These are phyloP conservation scores for Lipomyces sp. DNA, from an alignment of 805 yeast genomes.

Conservation along the genomic window DNA sequence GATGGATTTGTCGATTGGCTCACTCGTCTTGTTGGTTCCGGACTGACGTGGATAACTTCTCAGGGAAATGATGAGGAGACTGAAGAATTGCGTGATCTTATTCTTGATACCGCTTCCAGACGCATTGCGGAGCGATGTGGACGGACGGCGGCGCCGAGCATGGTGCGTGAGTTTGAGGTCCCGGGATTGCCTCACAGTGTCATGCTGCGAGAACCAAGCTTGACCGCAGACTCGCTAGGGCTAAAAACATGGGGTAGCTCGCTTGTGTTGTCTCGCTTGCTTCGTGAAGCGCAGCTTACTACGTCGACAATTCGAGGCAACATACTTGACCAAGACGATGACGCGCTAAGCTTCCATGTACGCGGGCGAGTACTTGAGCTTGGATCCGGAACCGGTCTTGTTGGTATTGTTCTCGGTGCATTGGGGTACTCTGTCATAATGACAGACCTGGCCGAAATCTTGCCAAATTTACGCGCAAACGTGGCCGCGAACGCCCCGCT, in stretches of 20 bases:
- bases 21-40: slow-evolving; percentile 17
- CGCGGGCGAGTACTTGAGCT: slow-evolving; percentile 50
- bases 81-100: slow-evolving; percentile 30
- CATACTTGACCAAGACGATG: no score
- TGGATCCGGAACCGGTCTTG: slow-evolving; percentile 95
- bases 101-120: slow-evolving; percentile 56
- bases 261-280: slow-evolving; percentile 54
- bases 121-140: slow-evolving; percentile 82
- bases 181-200: slow-evolving; percentile 33
- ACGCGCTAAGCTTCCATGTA: background rate
- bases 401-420: slow-evolving; percentile 65
- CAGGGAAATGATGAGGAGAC: slow-evolving; percentile 30
- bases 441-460: slow-evolving; percentile 79
- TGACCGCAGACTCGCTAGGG: slow-evolving; percentile 84
- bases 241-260: slow-evolving; percentile 97
- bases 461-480: slow-evolving; percentile 63
- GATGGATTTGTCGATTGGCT: slow-evolving; percentile 22
- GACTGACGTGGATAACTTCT: slow-evolving; percentile 7
- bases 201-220: slow-evolving; percentile 71
- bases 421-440: slow-evolving; percentile 51
- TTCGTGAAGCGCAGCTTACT: slow-evolving; percentile 22
- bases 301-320: no score
- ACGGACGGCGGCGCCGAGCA: slow-evolving; percentile 73
- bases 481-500: slow-evolving; percentile 46
- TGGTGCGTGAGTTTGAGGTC: slow-evolving; percentile 57